phyloP scores from a whole-genome alignment of 331 rosid species.

The Acacia concinna region DNA sequence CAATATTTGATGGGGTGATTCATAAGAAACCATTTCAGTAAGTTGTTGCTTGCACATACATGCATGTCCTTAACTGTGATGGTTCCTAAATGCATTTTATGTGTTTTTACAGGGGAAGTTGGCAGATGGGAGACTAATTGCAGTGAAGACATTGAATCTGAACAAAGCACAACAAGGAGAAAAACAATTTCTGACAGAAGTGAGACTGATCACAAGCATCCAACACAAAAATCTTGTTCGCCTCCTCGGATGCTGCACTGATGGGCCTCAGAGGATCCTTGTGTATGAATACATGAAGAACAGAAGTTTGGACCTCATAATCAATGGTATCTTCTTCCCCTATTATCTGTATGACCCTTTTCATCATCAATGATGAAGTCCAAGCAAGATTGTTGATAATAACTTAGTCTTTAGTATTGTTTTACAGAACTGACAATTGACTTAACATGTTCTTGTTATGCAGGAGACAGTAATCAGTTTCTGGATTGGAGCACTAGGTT shows the following conservation, averaged over 20 bases:
- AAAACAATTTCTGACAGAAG: conserved; percentile 68
- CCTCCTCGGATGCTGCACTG: conserved; percentile 72
- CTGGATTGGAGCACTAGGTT: conserved; percentile 70
- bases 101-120: conserved; percentile 58
- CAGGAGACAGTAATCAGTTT: conserved; percentile 57
- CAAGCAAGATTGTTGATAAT: neutral
- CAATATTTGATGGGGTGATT: neutral
- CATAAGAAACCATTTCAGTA: neutral
- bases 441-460: neutral
- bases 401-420: neutral
- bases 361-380: no score
- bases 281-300: conserved; percentile 84
- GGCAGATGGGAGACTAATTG: conserved; percentile 60
- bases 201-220: conserved; percentile 67
- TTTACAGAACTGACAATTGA: neutral
- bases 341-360: no score
- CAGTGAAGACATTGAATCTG: conserved; percentile 62
- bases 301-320: conserved; percentile 64
- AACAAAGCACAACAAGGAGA: conserved; percentile 82
- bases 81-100: conserved; percentile 8
- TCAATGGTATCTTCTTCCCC: conserved; percentile 51
- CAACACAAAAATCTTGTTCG: conserved; percentile 90
- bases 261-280: conserved; percentile 73
- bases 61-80: neutral
- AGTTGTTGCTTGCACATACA: neutral